Evolutionary conservation across 495 filamentous ascomycete genomes (phyloP).

Genomic region (Penicillium cataractarum): DNA sequence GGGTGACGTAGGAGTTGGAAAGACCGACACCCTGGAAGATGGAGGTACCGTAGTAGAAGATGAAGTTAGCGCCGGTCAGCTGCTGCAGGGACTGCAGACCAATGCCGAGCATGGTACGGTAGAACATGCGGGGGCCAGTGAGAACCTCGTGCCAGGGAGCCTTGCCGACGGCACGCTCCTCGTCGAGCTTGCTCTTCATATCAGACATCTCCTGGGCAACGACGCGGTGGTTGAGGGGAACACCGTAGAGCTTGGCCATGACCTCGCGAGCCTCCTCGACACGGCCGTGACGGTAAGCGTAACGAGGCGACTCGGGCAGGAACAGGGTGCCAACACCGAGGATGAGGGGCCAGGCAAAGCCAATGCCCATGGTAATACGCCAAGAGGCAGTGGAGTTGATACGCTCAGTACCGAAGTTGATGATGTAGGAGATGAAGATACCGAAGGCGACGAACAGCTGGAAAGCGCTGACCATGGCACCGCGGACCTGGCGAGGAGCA

Average conservation of each 20-base stretch:
- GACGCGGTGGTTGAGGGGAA: constrained; percentile 61
- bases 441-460: constrained; percentile 88
- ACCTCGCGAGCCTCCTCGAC: constrained; percentile 67
- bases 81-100: constrained; percentile 74
- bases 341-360: constrained; percentile 75
- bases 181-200: constrained; percentile 63
- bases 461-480: constrained; percentile 71
- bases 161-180: constrained; percentile 58
- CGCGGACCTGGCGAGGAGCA: constrained; percentile 65
- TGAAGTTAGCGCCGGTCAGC: constrained; percentile 75
- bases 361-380: constrained; percentile 80
- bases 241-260: constrained; percentile 73
- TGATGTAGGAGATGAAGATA: constrained; percentile 79
- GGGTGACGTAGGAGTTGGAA: constrained; percentile 68
- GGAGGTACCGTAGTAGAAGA: constrained; percentile 80
- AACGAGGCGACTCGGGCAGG: constrained; percentile 75
- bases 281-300: constrained; percentile 66
- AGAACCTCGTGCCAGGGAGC: constrained; percentile 67
- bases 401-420: constrained; percentile 75
- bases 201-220: constrained; percentile 71
- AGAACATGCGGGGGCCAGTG: constrained; percentile 72
- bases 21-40: constrained; percentile 73
- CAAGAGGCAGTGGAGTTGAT: constrained; percentile 63
- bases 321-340: constrained; percentile 71
- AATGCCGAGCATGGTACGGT: constrained; percentile 71